phyloP scores from a whole-genome alignment of 257 asterid genomes.

The Solanum chiquidenum region DNA sequence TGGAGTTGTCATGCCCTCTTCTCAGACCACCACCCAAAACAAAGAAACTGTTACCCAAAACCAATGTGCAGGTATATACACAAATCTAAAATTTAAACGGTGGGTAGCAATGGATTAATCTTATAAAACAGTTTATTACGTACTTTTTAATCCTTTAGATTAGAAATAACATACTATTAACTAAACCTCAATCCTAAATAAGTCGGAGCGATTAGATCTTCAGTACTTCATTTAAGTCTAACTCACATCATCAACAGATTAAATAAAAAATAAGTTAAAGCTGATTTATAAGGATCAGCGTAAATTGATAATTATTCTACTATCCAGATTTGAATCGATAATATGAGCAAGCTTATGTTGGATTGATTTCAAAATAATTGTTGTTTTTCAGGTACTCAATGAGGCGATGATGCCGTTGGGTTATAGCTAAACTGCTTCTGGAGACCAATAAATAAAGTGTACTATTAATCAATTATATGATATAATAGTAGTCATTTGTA shows the following conservation, averaged over 20 bases:
- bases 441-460: background rate
- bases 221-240: background rate
- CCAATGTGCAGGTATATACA: background rate
- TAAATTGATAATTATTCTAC: too few species aligned
- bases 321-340: background rate
- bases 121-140: background rate
- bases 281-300: background rate
- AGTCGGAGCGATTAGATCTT: background rate
- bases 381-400: slow-evolving; percentile 5
- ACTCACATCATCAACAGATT: background rate
- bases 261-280: background rate
- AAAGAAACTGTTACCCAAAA: slow-evolving; percentile 7
- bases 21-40: slow-evolving; percentile 4
- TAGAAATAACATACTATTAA: background rate
- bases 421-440: background rate
- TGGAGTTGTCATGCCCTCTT: slow-evolving; percentile 32
- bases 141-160: background rate
- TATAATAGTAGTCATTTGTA: background rate
- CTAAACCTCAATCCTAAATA: background rate
- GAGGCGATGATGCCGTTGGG: background rate
- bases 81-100: background rate
- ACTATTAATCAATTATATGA: background rate
- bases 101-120: background rate
- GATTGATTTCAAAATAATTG: background rate
- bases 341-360: background rate